A percentile compares a stretch with the other conserved stretches of the same genome.
Evolutionary conservation across 139 green algal genomes (phyloP).

Genomic region (Deuterostichococcus epilithicus): DNA sequence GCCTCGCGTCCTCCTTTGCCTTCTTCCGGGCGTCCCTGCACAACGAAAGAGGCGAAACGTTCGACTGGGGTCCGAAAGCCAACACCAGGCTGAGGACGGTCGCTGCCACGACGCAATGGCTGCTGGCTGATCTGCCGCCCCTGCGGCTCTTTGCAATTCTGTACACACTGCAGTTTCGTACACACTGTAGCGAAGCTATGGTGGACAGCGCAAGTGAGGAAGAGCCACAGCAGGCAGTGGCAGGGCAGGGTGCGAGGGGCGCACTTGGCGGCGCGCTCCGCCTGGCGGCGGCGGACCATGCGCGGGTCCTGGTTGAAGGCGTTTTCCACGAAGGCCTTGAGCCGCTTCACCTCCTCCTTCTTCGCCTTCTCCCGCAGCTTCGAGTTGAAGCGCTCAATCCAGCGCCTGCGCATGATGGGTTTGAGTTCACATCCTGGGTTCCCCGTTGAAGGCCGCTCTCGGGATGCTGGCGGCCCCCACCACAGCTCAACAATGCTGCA

Average conservation of each 20-base stretch:
- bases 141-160: too few species aligned
- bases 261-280: slow-evolving; percentile 63
- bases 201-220: too few species aligned
- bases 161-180: too few species aligned
- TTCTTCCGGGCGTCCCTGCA: slow-evolving; percentile 53
- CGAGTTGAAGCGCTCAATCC: slow-evolving; percentile 89
- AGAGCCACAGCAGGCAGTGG: too few species aligned
- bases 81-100: neutral
- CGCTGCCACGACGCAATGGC: too few species aligned
- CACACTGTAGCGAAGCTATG: too few species aligned
- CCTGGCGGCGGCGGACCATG: slow-evolving; percentile 63
- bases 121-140: too few species aligned
- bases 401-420: slow-evolving; percentile 81
- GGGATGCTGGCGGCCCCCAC: too few species aligned
- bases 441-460: too few species aligned
- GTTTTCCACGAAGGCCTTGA: slow-evolving; percentile 87
- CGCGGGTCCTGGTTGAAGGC: slow-evolving; percentile 81
- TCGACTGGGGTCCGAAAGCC: neutral
- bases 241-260: neutral
- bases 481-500: too few species aligned
- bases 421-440: neutral
- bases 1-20: slow-evolving; percentile 58
- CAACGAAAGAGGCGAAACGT: neutral
- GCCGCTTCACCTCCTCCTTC: slow-evolving; percentile 85
- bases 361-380: slow-evolving; percentile 92